A percentile compares a stretch with the other conserved stretches of the same genome.
Conservation (phyloP, 495 filamentous ascomycete genomes). For the Mytilinidion resinicola region DNA sequence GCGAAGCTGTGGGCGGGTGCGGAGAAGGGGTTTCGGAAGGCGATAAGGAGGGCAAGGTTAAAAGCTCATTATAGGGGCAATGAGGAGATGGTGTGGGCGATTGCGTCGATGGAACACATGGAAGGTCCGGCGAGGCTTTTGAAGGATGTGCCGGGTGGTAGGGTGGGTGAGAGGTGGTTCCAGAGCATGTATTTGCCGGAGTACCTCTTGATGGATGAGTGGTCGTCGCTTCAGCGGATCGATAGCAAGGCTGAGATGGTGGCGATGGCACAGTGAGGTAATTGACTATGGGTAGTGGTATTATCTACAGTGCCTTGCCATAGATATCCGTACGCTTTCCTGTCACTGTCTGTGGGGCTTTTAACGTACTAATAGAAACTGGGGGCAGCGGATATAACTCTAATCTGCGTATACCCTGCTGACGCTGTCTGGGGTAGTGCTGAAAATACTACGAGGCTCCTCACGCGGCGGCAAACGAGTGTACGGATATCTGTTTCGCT, state of each 20-base stretch:
- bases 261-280: background rate
- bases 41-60: constrained; percentile 11
- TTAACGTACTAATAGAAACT: too few relatives aligned
- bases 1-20: background rate
- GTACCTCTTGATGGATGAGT: constrained; percentile 19
- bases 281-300: too few relatives aligned
- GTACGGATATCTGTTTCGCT: too few relatives aligned
- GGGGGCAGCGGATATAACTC: too few relatives aligned
- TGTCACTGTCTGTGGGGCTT: too few relatives aligned
- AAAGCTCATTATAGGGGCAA: constrained; percentile 9
- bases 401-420: too few relatives aligned
- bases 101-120: constrained; percentile 9
- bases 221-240: constrained; percentile 19
- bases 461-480: too few relatives aligned
- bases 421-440: too few relatives aligned
- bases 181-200: constrained; percentile 11
- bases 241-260: constrained; percentile 11
- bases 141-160: constrained; percentile 4
- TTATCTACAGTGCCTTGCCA: too few relatives aligned
- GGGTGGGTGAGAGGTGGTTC: constrained; percentile 20
- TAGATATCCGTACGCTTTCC: too few relatives aligned
- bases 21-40: constrained; percentile 7
- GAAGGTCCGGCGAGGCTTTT: background rate
- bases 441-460: too few relatives aligned
- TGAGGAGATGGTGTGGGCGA: constrained; percentile 19